Evolutionary conservation across 805 yeast genomes (phyloP), one percentile per base, ranked within the genome.

Genomic region (Candida ortonii): DNA sequence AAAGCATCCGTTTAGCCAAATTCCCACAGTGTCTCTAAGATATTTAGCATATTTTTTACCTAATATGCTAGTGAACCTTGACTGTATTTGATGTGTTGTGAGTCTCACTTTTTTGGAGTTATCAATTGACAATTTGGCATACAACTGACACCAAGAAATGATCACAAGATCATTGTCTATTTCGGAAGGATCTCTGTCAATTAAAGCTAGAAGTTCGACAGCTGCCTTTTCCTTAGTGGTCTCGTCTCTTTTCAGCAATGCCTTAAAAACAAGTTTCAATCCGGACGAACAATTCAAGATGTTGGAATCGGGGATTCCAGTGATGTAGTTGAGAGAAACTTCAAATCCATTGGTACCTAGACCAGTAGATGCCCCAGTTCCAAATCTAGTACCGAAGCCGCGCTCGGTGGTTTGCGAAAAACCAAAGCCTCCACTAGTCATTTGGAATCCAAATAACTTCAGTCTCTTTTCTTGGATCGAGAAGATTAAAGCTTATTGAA

Each of bases 141-240:
- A 90, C 14, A 86, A 46, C 56, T 87, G 95, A 28, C 85, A 68
- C 95, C 86, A 85, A 22, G 78, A 71, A 33, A 67, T 69, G n/a
- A 71, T 57, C 13, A 72, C 70, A 16, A 74, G 48, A 34, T 79
- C 84, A 42, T 80, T 80, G n/a, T 66, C 52, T 11, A 65, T 31
- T 2, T 56, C 48, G 1, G 44, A 39, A 4, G 48, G 39, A 20
- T 54, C 39, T 10, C 49, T 5, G 29, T 50, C 53, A 3, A 73
- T 42, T 19, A 60, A 50, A 3, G 56, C 49, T 3, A 67, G 48
- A 19, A 82, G 53, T 25, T 84, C 94, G 5, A 46, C 53, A 16
- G 87, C 63, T 1, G 93, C 87, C 53, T 81, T 84, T 47, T 86
- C 95, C 52, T 80, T 84, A 0, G 97, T 90, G n/a, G 77, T 79